A percentile compares a stretch with the other conserved stretches of the same genome.
Conservation (phyloP, 345 rosid species). For the Raphanus raphanistrum region DNA sequence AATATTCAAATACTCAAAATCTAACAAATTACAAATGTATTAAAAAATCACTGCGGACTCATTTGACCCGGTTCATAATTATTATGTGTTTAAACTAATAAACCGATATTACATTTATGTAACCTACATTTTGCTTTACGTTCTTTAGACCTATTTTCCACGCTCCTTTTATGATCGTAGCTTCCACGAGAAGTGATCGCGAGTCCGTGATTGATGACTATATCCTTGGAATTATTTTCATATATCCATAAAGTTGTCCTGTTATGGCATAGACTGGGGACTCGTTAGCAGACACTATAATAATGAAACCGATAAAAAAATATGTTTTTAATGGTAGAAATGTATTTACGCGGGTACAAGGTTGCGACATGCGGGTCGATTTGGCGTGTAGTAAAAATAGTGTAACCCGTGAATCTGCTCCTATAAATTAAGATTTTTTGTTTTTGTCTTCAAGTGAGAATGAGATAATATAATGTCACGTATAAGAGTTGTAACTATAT, state of each 20-base stretch:
- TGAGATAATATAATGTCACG: conserved; percentile 18
- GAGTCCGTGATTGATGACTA: conserved; percentile 22
- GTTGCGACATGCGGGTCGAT: not conserved
- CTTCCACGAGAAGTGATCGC: not conserved
- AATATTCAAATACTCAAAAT: not conserved
- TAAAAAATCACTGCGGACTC: not conserved
- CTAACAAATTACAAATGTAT: not conserved
- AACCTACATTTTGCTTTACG: not conserved
- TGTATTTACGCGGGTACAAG: conserved; percentile 11
- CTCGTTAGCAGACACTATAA: not conserved
- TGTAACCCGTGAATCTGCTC: conserved; percentile 37
- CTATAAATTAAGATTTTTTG: not conserved
- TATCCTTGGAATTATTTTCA: not conserved
- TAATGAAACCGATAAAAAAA: not conserved
- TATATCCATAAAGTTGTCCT: not conserved
- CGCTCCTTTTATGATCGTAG: not conserved
- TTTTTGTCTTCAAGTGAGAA: not conserved
- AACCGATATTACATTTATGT: not conserved
- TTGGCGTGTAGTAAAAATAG: conserved; percentile 17
- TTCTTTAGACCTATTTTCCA: not conserved
- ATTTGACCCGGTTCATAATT: not conserved
- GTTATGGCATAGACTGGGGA: not conserved
- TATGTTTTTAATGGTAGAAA: not conserved
- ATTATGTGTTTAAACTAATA: not conserved
- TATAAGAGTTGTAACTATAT: not conserved